Evolutionary conservation across 2,329 filamentous ascomycete genomes (phyloP).

Genomic region (Fusarium dlaminii): DNA sequence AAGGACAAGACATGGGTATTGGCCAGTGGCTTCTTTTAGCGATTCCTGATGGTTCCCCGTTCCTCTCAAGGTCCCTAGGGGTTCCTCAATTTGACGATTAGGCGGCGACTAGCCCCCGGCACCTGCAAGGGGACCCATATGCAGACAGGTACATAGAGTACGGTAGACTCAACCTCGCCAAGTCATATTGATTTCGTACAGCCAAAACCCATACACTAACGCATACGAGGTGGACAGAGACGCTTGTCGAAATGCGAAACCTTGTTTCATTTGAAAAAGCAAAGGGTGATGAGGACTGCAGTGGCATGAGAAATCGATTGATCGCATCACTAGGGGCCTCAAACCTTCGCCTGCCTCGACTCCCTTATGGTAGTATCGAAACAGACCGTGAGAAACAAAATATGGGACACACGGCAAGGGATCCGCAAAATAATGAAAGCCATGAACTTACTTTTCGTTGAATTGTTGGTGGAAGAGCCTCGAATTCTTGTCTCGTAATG

Average conservation of each 20-base stretch:
- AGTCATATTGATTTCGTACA: constrained; percentile 25
- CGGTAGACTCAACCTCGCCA: constrained; percentile 23
- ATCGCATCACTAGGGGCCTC: constrained; percentile 11
- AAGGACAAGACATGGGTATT: constrained; percentile 32
- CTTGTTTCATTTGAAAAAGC: neutral
- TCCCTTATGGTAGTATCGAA: constrained; percentile 13
- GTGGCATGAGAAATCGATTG: constrained; percentile 5
- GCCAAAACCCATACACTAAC: constrained; percentile 24
- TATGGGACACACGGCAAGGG: neutral
- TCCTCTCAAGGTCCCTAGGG: constrained; percentile 22
- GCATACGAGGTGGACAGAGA: constrained; percentile 10
- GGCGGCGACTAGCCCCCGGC: constrained; percentile 41
- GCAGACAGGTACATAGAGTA: neutral
- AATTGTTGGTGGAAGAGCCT: constrained; percentile 63
- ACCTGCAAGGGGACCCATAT: constrained; percentile 31
- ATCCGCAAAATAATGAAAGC: constrained; percentile 19
- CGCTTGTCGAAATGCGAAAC: constrained; percentile 21
- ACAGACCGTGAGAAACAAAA: constrained; percentile 9
- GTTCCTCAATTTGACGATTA: constrained; percentile 27
- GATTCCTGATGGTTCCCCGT: constrained; percentile 22
- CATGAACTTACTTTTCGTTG: constrained; percentile 64
- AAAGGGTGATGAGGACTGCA: constrained; percentile 2
- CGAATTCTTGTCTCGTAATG: constrained; percentile 56
- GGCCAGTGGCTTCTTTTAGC: constrained; percentile 33
- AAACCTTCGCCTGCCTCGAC: neutral